A percentile compares a stretch with the other conserved stretches of the same genome.
These are phyloP conservation scores for Penicillium sp. DNA, from an alignment of 2,329 filamentous ascomycete genomes.

Conservation along the genomic window DNA sequence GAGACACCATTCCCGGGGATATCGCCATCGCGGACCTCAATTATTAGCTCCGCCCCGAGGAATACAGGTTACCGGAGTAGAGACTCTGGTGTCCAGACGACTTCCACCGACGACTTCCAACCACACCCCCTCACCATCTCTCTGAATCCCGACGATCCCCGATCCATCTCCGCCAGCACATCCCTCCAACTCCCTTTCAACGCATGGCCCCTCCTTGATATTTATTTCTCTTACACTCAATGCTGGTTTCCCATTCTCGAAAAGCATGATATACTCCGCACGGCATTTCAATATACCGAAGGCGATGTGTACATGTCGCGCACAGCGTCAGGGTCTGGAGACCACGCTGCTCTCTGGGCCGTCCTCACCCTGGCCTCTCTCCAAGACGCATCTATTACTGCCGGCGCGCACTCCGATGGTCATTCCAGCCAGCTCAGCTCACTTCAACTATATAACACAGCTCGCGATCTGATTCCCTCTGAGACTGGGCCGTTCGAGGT, in stretches of 20 bases:
- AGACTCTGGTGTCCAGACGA: conserved; percentile 35
- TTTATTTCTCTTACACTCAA: conserved; percentile 76
- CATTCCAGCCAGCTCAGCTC: conserved; percentile 22
- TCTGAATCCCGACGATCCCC: conserved; percentile 9
- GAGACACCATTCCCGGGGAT: conserved; percentile 25
- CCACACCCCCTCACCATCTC: conserved; percentile 7
- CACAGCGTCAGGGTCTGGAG: conserved; percentile 43
- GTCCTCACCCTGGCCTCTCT: conserved; percentile 62
- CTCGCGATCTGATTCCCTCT: conserved; percentile 49
- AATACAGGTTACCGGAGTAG: conserved; percentile 20
- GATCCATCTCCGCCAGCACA: conserved; percentile 12
- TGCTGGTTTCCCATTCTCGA: conserved; percentile 77
- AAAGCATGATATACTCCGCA: conserved; percentile 65
- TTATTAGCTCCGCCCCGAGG: conserved; percentile 17
- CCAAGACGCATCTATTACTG: conserved; percentile 50
- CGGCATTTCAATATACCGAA: conserved; percentile 42
- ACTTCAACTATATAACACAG: conserved; percentile 51
- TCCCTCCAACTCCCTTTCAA: conserved; percentile 58
- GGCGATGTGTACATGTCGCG: conserved; percentile 29
- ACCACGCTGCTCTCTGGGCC: conserved; percentile 64
- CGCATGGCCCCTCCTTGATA: conserved; percentile 63
- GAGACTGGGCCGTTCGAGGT: conserved; percentile 53
- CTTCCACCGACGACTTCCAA: conserved; percentile 1
- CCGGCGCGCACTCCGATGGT: conserved; percentile 22
- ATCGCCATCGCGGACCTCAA: conserved; percentile 33